A percentile compares a stretch with the other conserved stretches of the same genome.
These are phyloP conservation scores for Staphylotrichum longicolle DNA, from an alignment of 495 filamentous ascomycete species.

Conservation along the genomic window DNA sequence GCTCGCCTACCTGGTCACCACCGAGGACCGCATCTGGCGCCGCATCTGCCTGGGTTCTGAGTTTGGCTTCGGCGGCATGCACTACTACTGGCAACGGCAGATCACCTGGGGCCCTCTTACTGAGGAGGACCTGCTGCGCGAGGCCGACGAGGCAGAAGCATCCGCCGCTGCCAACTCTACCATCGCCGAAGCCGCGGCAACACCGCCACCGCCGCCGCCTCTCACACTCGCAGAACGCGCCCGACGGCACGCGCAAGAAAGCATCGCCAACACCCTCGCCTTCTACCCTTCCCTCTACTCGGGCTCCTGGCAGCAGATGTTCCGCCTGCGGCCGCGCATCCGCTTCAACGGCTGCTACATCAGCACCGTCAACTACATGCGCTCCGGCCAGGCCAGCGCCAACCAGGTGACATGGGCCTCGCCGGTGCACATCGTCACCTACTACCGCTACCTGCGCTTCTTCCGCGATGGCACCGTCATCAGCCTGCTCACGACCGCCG, in stretches of 20 bases:
- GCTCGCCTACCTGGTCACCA: slow-evolving; percentile 77
- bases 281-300: slow-evolving; percentile 45
- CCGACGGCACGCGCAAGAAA: slow-evolving; percentile 30
- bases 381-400: slow-evolving; percentile 63
- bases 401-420: slow-evolving; percentile 66
- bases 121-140: slow-evolving; percentile 36
- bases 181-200: slow-evolving; percentile 8
- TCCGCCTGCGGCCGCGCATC: slow-evolving; percentile 76
- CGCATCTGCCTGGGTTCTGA: slow-evolving; percentile 65
- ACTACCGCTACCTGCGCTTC: slow-evolving; percentile 94
- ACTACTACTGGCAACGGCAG: slow-evolving; percentile 69
- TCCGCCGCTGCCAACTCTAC: slow-evolving; percentile 6
- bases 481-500: slow-evolving; percentile 70
- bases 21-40: slow-evolving; percentile 89
- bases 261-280: slow-evolving; percentile 36
- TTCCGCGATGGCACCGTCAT: slow-evolving; percentile 85
- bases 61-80: slow-evolving; percentile 81
- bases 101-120: slow-evolving; percentile 60
- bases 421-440: slow-evolving; percentile 94
- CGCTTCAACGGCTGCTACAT: slow-evolving; percentile 96
- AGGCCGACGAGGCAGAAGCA: slow-evolving; percentile 17
- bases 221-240: slow-evolving; percentile 32
- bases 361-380: slow-evolving; percentile 90
- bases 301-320: slow-evolving; percentile 62
- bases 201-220: slow-evolving; percentile 26